Percentiles rank a stretch among this genome's conserved stretches.
phyloP scores from a whole-genome alignment of 495 filamentous ascomycete species.

The Talaromyces ruber region DNA sequence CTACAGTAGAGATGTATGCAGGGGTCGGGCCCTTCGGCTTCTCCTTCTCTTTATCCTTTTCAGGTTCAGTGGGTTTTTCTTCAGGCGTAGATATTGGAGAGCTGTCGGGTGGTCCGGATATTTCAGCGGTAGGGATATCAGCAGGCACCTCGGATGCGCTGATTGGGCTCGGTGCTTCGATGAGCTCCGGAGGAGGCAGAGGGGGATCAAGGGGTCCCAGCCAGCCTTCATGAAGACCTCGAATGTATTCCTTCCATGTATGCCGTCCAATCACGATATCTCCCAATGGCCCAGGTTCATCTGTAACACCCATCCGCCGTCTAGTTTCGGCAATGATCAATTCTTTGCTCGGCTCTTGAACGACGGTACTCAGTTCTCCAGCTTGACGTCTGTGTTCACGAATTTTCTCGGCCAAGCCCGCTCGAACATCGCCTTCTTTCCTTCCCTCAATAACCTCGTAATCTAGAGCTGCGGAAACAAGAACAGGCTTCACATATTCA shows the following conservation, averaged over 20 bases:
- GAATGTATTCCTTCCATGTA: slow-evolving; percentile 95
- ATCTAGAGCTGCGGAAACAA: slow-evolving; percentile 84
- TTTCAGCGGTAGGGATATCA: slow-evolving; percentile 20
- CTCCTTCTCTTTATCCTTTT: slow-evolving; percentile 41
- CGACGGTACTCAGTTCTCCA: slow-evolving; percentile 39
- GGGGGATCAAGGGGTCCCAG: slow-evolving; percentile 67
- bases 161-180: slow-evolving; percentile 15
- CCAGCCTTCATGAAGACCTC: slow-evolving; percentile 94
- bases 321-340: slow-evolving; percentile 49
- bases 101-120: not conserved
- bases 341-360: slow-evolving; percentile 33
- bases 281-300: slow-evolving; percentile 65
- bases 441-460: slow-evolving; percentile 92
- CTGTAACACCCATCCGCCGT: slow-evolving; percentile 49
- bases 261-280: slow-evolving; percentile 87
- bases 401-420: slow-evolving; percentile 72
- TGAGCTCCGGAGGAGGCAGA: slow-evolving; percentile 12
- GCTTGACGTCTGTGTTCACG: slow-evolving; percentile 52
- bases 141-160: slow-evolving; percentile 14
- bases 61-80: slow-evolving; percentile 25
- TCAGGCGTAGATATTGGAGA: slow-evolving; percentile 8
- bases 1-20: slow-evolving; percentile 60
- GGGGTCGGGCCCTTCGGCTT: slow-evolving; percentile 33
- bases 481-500: slow-evolving; percentile 88
- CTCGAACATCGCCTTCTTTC: slow-evolving; percentile 79